These are phyloP conservation scores for Wallacemonas sp. DNA, from an alignment of 208 protist species.

Conservation along the genomic window DNA sequence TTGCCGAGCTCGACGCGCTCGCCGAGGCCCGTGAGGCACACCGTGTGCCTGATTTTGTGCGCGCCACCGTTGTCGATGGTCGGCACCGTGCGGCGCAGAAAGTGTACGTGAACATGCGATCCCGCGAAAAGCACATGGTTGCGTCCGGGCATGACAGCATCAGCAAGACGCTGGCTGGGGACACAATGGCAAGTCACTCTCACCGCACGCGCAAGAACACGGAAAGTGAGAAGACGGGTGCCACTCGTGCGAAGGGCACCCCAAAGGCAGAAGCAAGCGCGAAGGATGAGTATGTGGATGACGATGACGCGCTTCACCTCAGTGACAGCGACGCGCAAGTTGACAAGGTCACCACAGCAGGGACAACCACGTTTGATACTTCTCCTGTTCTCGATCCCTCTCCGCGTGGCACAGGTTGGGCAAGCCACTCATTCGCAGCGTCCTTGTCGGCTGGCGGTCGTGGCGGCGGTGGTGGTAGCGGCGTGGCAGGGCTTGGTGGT, in stretches of 20 bases:
- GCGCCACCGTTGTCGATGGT: not conserved
- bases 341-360: too few relatives aligned
- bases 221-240: too few relatives aligned
- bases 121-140: not conserved
- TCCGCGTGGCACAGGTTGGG: not conserved
- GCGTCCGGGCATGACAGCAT: not conserved
- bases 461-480: not conserved
- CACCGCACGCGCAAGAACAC: too few relatives aligned
- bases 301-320: too few relatives aligned
- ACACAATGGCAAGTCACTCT: too few relatives aligned
- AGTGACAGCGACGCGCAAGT: too few relatives aligned
- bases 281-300: too few relatives aligned
- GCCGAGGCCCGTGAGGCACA: not conserved
- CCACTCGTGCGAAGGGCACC: too few relatives aligned
- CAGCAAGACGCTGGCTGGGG: too few relatives aligned
- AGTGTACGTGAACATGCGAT: not conserved
- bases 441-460: not conserved
- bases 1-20: not conserved
- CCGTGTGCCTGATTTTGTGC: not conserved
- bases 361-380: not conserved
- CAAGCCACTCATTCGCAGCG: not conserved
- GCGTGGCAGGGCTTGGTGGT: not conserved
- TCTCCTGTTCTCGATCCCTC: not conserved
- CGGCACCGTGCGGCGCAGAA: slow-evolving; percentile 1
- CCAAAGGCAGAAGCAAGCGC: too few relatives aligned